Percentiles rank a stretch among this genome's conserved stretches.
Conservation (phyloP, 805 yeast genomes). For the Starmerella roubikii region DNA sequence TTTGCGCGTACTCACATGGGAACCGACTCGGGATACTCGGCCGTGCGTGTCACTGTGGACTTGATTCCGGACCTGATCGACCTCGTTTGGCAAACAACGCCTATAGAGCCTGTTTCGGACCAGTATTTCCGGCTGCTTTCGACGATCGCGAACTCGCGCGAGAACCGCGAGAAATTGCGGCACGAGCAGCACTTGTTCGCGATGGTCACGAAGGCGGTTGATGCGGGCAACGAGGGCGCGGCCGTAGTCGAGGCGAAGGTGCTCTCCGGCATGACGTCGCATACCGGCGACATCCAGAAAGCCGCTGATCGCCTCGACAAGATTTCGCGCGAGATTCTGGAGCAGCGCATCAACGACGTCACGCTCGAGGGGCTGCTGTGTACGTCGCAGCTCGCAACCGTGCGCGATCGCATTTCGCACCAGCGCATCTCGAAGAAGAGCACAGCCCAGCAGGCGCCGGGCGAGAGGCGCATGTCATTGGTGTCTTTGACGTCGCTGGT, state of each 20-base stretch:
- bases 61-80: constrained; percentile 15
- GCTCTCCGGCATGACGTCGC: constrained; percentile 20
- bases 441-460: not conserved
- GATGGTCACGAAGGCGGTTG: constrained; percentile 16
- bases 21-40: constrained; percentile 19
- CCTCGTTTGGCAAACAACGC: constrained; percentile 6
- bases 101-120: not conserved
- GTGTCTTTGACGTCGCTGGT: too few species aligned
- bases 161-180: constrained; percentile 21
- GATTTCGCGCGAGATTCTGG: constrained; percentile 22
- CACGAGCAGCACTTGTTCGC: constrained; percentile 8
- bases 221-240: constrained; percentile 22
- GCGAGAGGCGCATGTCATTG: too few species aligned
- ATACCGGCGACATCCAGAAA: constrained; percentile 13
- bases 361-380: constrained; percentile 30
- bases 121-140: constrained; percentile 26
- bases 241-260: constrained; percentile 27
- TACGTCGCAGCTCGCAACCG: constrained; percentile 24
- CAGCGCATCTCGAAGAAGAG: not conserved
- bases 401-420: constrained; percentile 20
- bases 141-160: constrained; percentile 25
- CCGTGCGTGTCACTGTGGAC: constrained; percentile 21
- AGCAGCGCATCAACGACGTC: constrained; percentile 5
- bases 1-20: constrained; percentile 2
- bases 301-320: constrained; percentile 19